Percentiles rank a stretch among this genome's conserved stretches.
Conservation (phyloP, 2,329 filamentous ascomycete species). For the Zasmidium angulare region DNA sequence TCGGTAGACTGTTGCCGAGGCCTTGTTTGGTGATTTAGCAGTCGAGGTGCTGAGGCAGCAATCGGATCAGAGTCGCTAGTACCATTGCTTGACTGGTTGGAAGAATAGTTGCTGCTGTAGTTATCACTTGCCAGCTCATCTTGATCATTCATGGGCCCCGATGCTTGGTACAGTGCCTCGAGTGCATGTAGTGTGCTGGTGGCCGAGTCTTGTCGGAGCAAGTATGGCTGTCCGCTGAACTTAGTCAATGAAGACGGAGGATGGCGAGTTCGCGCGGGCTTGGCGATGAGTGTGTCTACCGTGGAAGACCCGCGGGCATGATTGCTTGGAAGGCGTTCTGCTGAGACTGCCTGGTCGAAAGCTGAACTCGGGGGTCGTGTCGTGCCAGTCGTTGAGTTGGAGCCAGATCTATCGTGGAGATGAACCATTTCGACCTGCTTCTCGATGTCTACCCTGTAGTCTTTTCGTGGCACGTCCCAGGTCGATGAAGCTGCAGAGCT, state of each 20-base stretch:
- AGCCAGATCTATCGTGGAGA: constrained; percentile 6
- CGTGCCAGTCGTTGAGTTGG: constrained; percentile 15
- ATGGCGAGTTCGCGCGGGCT: constrained; percentile 27
- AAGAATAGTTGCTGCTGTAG: constrained; percentile 22
- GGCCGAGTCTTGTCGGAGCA: constrained; percentile 35
- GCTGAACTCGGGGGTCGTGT: constrained; percentile 36
- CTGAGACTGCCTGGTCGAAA: constrained; percentile 40
- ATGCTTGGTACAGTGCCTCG: constrained; percentile 30
- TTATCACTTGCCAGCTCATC: background rate
- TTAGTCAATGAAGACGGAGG: constrained; percentile 38
- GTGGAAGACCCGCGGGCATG: constrained; percentile 20
- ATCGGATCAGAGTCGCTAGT: constrained; percentile 26
- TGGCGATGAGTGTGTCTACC: constrained; percentile 14
- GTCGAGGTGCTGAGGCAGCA: constrained; percentile 27
- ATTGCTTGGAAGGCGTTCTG: constrained; percentile 33
- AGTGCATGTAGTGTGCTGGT: constrained; percentile 32
- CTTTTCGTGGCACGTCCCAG: constrained; percentile 14
- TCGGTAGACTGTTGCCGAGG: constrained; percentile 27
- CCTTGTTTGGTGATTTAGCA: constrained; percentile 20
- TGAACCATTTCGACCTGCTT: constrained; percentile 11
- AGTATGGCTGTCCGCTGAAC: constrained; percentile 38
- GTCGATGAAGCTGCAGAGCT: constrained; percentile 22
- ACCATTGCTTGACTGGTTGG: constrained; percentile 22
- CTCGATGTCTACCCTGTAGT: constrained; percentile 19
- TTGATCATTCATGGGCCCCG: constrained; percentile 20